A percentile compares a stretch with the other conserved stretches of the same genome.
Conservation (phyloP, 192 early-diverging fungal genomes). For the Podila minutissima region DNA sequence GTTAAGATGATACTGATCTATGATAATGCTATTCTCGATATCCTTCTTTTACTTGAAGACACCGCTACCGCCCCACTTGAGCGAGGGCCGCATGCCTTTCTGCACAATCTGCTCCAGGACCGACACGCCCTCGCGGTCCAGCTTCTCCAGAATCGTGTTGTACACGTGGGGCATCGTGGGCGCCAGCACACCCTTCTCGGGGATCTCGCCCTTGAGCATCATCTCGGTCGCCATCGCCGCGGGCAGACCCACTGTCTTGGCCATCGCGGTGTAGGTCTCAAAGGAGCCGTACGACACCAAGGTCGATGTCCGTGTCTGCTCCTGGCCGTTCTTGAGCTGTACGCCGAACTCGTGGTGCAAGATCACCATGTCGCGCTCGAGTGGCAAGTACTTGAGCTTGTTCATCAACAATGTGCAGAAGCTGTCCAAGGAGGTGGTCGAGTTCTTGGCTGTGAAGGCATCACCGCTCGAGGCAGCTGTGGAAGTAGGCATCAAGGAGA, state of each 20-base stretch:
- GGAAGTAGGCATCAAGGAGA: constrained; percentile 38
- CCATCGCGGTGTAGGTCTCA: constrained; percentile 81
- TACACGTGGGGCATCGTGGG: constrained; percentile 79
- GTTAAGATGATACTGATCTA: too few species aligned
- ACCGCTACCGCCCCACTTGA: constrained; percentile 52
- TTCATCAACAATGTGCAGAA: constrained; percentile 84
- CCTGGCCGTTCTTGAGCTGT: constrained; percentile 67
- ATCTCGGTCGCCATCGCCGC: constrained; percentile 81
- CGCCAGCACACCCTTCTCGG: constrained; percentile 70
- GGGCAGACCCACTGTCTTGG: constrained; percentile 83
- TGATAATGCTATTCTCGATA: not conserved
- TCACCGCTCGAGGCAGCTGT: not conserved
- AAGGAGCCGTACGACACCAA: constrained; percentile 72
- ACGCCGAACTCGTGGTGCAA: constrained; percentile 97
- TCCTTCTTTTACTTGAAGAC: constrained; percentile 45
- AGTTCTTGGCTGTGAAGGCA: constrained; percentile 36
- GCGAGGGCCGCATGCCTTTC: constrained; percentile 47
- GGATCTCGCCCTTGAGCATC: constrained; percentile 58
- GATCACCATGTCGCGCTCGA: constrained; percentile 93
- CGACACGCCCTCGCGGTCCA: constrained; percentile 69
- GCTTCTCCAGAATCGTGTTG: constrained; percentile 71
- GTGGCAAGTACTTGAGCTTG: constrained; percentile 76
- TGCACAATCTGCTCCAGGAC: constrained; percentile 66
- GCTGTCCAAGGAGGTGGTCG: constrained; percentile 78
- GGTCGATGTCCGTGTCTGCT: constrained; percentile 73